A percentile compares a stretch with the other conserved stretches of the same genome.
These are phyloP conservation scores for Fomitopsis pulvina DNA, from an alignment of 768 basidiomycete species.

Conservation along the genomic window DNA sequence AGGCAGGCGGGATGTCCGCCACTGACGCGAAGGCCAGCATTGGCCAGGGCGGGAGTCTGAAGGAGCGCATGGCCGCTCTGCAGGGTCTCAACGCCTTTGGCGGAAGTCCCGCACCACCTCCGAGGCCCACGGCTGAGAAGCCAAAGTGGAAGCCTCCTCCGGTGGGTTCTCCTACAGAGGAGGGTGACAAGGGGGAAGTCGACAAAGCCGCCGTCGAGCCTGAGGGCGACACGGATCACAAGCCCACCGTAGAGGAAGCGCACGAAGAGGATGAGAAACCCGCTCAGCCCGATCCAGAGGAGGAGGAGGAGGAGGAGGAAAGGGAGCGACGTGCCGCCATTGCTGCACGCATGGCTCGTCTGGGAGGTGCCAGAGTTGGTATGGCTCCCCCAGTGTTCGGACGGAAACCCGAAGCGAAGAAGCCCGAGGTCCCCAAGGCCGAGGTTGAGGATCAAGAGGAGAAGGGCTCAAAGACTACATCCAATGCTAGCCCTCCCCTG, in stretches of 20 bases:
- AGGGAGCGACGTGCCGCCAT: conserved; percentile 78
- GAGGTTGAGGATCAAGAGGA: conserved; percentile 15
- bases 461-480: conserved; percentile 6
- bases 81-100: conserved; percentile 83
- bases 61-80: conserved; percentile 92
- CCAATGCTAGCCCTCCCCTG: not conserved
- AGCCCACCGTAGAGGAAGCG: conserved; percentile 1
- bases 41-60: conserved; percentile 70
- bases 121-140: conserved; percentile 57
- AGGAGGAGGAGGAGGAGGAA: conserved; percentile 62
- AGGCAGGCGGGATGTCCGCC: conserved; percentile 58
- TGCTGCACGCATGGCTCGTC: conserved; percentile 87
- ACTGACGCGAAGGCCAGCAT: conserved; percentile 88
- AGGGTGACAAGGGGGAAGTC: conserved; percentile 15
- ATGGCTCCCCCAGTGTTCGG: conserved; percentile 67
- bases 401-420: conserved; percentile 38
- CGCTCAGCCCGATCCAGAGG: conserved; percentile 41
- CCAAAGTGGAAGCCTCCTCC: conserved; percentile 87
- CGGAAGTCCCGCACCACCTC: conserved; percentile 32
- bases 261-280: conserved; percentile 28
- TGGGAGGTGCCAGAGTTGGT: conserved; percentile 80
- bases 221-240: conserved; percentile 11
- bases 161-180: conserved; percentile 20
- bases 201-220: conserved; percentile 6
- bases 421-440: conserved; percentile 20